Base-by-base conservation (phyloP, 106 monocot genomes). In the Allium sativum region DNA sequence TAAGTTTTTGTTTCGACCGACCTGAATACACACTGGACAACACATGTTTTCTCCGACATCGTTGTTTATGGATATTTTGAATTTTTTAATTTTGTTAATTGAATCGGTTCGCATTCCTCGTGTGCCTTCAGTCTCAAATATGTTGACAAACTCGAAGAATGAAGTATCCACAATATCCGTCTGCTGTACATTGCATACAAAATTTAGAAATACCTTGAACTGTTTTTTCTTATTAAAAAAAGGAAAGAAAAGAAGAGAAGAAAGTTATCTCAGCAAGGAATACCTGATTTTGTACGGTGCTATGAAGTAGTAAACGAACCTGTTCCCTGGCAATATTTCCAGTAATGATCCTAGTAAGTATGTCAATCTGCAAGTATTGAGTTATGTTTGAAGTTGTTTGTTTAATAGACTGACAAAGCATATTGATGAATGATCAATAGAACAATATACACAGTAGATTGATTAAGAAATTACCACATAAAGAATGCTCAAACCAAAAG, bases 241-340 rank as follows among this genome's bases (percentile, higher is more conserved):
- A 3, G 3, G 3, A 31, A 3, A 31, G 31, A 31, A 31, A 31
- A 31, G 5, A 5, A 31, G 5, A 31, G 5, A 5, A 31, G 5
- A 31, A 31, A 31, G 31, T 2, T 3, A 31, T 31, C 31, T 31
- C 2, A 31, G 31, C 5, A 31, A 0, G 15, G 21, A 4, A 58
- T 58, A 92, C 92, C 87, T 92, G 92, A 11, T 84, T 92, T 65
- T 74, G 80, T 2, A 92, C 87, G 0, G 92, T 87, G 48, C 74
- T 84, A 48, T 87, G 92, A 18, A 92, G 64, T 7, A 84, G 87
- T n/a, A 84, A 81, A 4, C 76, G 81, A 18, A 92, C 81, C 69
- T 92, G 84, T 65, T 92, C 58, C 10, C 58, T 21, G 9, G 40
- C 58, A 31, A 58, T 21, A 6, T 40, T 21, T 58, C 58, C 58